Percentiles rank a stretch among this genome's conserved stretches.
Conservation (phyloP, 1,284 basidiomycete genomes). For the Moesziomyces antarcticus region DNA sequence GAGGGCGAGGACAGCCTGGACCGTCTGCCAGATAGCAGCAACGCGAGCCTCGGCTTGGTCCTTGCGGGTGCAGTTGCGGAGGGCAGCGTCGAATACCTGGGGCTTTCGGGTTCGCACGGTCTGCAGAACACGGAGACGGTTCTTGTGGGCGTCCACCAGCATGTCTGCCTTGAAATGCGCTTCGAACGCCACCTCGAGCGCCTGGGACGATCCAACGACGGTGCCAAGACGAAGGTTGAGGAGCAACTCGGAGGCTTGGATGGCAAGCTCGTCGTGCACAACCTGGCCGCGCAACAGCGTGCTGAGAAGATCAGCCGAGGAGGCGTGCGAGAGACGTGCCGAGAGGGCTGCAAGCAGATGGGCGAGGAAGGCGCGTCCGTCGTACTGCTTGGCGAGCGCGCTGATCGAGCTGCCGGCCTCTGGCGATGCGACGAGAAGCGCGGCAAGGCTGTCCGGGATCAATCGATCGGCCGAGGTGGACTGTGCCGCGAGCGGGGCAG, state of each 20-base stretch:
- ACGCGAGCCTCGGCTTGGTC: slow-evolving; percentile 33
- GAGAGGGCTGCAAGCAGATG: slow-evolving; percentile 45
- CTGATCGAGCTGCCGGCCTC: slow-evolving; percentile 24
- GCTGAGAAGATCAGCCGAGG: slow-evolving; percentile 38
- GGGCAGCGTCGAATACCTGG: slow-evolving; percentile 47
- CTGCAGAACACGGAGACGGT: slow-evolving; percentile 49
- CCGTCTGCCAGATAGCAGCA: slow-evolving; percentile 42
- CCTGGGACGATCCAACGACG: slow-evolving; percentile 20
- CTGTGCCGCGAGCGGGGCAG: slow-evolving; percentile 24
- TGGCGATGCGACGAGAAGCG: slow-evolving; percentile 30
- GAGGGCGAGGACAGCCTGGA: slow-evolving; percentile 49
- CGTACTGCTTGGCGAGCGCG: slow-evolving; percentile 34
- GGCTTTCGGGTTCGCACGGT: slow-evolving; percentile 44
- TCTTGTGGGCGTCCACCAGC: slow-evolving; percentile 22
- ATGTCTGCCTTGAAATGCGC: slow-evolving; percentile 19
- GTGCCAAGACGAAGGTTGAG: slow-evolving; percentile 28
- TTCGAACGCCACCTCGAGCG: slow-evolving; percentile 28
- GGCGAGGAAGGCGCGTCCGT: slow-evolving; percentile 46
- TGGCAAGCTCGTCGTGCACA: slow-evolving; percentile 24
- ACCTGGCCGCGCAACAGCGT: slow-evolving; percentile 27
- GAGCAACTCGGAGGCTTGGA: slow-evolving; percentile 32
- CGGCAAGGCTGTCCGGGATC: slow-evolving; percentile 38
- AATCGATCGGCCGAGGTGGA: slow-evolving; percentile 31
- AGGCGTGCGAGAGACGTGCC: slow-evolving; percentile 23
- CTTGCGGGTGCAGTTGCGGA: slow-evolving; percentile 33